Evolutionary conservation across 257 asterid genomes (phyloP).

Genomic region (Solanum chaucha): DNA sequence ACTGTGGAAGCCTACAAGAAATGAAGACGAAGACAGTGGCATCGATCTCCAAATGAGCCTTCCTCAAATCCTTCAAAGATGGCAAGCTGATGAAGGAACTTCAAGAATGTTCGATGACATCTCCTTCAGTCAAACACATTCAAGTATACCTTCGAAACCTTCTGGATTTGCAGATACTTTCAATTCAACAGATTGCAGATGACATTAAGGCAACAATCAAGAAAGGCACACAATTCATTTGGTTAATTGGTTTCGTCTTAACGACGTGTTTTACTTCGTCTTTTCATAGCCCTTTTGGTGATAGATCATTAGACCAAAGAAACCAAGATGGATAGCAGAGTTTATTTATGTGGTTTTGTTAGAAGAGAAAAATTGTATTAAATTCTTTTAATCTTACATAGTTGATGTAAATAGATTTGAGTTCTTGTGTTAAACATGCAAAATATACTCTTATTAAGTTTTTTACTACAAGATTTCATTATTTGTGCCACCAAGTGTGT

Average conservation of each 20-base stretch:
- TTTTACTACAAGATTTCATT: background rate
- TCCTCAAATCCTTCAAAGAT: slow-evolving; percentile 79
- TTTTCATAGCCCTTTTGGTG: background rate
- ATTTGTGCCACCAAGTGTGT: background rate
- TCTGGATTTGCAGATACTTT: slow-evolving; percentile 63
- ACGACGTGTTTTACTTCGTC: background rate
- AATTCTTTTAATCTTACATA: background rate
- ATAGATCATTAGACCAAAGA: background rate
- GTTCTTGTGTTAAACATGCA: background rate
- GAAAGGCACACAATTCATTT: background rate
- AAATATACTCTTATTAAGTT: background rate
- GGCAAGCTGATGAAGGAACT: slow-evolving; percentile 92
- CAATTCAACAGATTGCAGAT: slow-evolving; percentile 67
- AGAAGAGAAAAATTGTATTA: background rate
- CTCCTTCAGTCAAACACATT: slow-evolving; percentile 54
- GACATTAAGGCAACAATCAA: slow-evolving; percentile 13
- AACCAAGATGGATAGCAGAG: background rate
- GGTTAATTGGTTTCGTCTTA: background rate
- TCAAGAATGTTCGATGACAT: slow-evolving; percentile 82
- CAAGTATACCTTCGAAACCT: slow-evolving; percentile 79
- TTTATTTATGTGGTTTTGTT: background rate
- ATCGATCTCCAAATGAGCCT: slow-evolving; percentile 74
- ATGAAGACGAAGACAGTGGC: slow-evolving; percentile 56
- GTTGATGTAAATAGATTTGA: background rate
- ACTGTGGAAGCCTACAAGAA: slow-evolving; percentile 68